These are phyloP conservation scores for Spatholobus suberectus DNA, from an alignment of 306 rosid species.

Conservation along the genomic window DNA sequence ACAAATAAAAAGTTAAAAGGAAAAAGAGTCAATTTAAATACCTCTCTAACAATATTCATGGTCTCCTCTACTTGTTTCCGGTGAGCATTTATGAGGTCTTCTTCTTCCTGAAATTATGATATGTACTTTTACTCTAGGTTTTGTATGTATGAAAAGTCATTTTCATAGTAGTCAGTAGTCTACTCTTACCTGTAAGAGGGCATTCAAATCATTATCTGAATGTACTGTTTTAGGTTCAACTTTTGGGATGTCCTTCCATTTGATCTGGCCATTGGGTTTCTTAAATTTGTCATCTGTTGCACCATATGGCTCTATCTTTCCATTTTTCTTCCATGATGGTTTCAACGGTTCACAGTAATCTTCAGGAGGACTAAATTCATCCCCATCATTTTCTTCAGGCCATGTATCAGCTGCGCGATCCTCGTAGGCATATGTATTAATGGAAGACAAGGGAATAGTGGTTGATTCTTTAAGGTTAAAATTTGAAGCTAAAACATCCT, in stretches of 20 bases:
- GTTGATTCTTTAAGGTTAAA: constrained; percentile 78
- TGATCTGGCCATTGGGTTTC: constrained; percentile 66
- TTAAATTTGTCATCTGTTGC: constrained; percentile 63
- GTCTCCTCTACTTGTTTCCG: constrained; percentile 92
- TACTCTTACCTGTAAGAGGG: constrained; percentile 72
- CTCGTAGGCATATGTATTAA: constrained; percentile 55
- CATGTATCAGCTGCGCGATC: constrained; percentile 55
- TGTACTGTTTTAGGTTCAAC: constrained; percentile 53
- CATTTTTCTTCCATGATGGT: constrained; percentile 75
- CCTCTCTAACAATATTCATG: constrained; percentile 90
- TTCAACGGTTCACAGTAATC: constrained; percentile 66
- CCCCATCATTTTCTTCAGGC: constrained; percentile 64
- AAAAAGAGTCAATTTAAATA: constrained; percentile 41
- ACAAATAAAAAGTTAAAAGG: not conserved
- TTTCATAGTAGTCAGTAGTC: not conserved
- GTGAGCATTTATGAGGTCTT: constrained; percentile 86
- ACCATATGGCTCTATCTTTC: constrained; percentile 58
- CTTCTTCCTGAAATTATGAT: constrained; percentile 76
- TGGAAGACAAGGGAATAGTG: constrained; percentile 66
- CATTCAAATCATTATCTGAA: constrained; percentile 76
- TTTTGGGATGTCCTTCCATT: constrained; percentile 73
- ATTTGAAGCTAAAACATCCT: constrained; percentile 71
- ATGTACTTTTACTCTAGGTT: constrained; percentile 16
- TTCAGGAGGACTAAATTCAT: constrained; percentile 71
- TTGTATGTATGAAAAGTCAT: not conserved